Percentiles rank a stretch among this genome's conserved stretches.
phyloP scores from a whole-genome alignment of 2,329 filamentous ascomycete species.

The Neopestalotiopsis rosae region DNA sequence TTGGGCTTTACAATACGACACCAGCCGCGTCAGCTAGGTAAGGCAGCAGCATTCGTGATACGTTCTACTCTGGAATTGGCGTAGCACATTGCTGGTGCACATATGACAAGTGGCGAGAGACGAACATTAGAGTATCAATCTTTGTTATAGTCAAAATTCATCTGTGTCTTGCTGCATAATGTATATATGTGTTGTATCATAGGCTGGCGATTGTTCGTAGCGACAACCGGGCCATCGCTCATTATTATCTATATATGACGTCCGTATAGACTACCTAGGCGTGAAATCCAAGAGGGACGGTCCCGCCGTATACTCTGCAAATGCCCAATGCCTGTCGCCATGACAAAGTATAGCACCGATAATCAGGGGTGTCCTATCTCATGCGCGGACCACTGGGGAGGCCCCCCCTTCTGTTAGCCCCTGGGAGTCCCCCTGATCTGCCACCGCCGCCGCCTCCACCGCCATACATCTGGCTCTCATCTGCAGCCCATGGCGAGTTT shows the following conservation, averaged over 20 bases:
- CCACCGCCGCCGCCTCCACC: constrained; percentile 41
- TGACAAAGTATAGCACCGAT: not conserved
- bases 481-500: constrained; percentile 53
- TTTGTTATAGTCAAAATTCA: not conserved
- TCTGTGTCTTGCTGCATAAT: not conserved
- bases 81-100: too few relatives aligned
- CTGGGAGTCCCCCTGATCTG: constrained; percentile 43
- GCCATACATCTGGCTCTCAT: constrained; percentile 44
- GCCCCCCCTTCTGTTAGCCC: constrained; percentile 41
- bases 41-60: constrained; percentile 2
- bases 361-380: constrained; percentile 36
- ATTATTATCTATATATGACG: not conserved
- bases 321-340: constrained; percentile 12
- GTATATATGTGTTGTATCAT: not conserved
- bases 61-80: not conserved
- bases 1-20: not conserved
- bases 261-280: not conserved
- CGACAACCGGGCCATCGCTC: not conserved
- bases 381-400: constrained; percentile 46
- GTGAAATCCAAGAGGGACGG: not conserved
- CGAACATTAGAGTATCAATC: not conserved
- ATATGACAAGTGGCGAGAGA: not conserved
- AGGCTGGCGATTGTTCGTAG: not conserved
- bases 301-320: not conserved
- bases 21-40: constrained; percentile 16